Evolutionary conservation across 106 monocot genomes (phyloP).

Genomic region (Acorus calamus): DNA sequence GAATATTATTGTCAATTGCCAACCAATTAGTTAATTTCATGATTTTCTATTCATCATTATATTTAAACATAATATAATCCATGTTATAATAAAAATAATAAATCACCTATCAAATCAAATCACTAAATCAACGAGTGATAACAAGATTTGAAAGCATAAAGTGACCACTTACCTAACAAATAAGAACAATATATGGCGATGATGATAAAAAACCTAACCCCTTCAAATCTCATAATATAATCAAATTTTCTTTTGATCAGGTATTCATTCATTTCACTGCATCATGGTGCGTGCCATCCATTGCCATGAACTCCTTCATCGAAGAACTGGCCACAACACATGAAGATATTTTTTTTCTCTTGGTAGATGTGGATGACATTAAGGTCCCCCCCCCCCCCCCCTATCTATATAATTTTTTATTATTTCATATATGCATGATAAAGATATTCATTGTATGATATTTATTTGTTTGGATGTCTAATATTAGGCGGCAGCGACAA

Average conservation of each 20-base stretch:
- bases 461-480: not conserved
- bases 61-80: no score
- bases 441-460: not conserved
- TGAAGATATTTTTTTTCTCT: slow-evolving; percentile 44
- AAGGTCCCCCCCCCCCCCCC: slow-evolving; percentile 33
- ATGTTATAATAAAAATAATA: no score
- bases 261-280: slow-evolving; percentile 73
- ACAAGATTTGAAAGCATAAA: no score
- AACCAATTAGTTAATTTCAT: no score
- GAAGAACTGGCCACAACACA: slow-evolving; percentile 52
- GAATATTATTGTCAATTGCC: no score
- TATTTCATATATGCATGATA: not conserved
- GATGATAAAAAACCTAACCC: not conserved
- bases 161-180: not conserved
- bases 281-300: slow-evolving; percentile 80
- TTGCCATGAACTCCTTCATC: slow-evolving; percentile 69
- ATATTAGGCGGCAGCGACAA: slow-evolving; percentile 52
- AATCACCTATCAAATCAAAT: no score
- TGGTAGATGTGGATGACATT: slow-evolving; percentile 77
- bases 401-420: not conserved
- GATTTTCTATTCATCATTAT: no score
- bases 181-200: not conserved
- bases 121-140: no score
- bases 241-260: slow-evolving; percentile 14
- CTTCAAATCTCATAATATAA: not conserved